phyloP scores from a whole-genome alignment of 2,329 filamentous ascomycete species.

The Fulvia fulva region DNA sequence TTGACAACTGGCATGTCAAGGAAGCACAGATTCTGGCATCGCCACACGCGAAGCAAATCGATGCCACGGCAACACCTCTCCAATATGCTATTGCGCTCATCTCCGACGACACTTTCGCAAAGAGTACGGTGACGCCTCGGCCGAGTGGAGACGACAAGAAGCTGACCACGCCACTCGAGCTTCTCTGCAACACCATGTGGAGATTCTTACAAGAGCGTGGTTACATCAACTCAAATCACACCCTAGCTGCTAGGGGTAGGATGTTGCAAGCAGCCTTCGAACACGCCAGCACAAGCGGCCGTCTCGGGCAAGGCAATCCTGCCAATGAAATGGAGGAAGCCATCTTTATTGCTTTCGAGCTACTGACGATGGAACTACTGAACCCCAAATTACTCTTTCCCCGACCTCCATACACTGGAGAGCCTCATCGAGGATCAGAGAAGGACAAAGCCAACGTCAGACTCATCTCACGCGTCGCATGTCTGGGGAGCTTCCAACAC shows the following conservation, averaged over 20 bases:
- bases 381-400: slow-evolving; percentile 64
- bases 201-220: slow-evolving; percentile 84
- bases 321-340: slow-evolving; percentile 65
- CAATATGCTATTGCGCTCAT: slow-evolving; percentile 55
- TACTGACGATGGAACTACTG: slow-evolving; percentile 74
- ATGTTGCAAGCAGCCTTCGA: slow-evolving; percentile 60
- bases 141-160: slow-evolving; percentile 42
- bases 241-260: slow-evolving; percentile 78
- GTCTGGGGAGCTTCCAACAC: slow-evolving; percentile 76
- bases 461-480: slow-evolving; percentile 81
- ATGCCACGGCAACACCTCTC: slow-evolving; percentile 39
- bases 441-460: slow-evolving; percentile 73
- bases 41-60: slow-evolving; percentile 12
- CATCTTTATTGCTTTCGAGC: slow-evolving; percentile 77
- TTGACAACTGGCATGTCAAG: slow-evolving; percentile 70
- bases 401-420: slow-evolving; percentile 49
- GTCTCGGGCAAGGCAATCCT: slow-evolving; percentile 50
- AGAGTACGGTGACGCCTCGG: slow-evolving; percentile 59
- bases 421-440: slow-evolving; percentile 56
- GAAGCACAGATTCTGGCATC: slow-evolving; percentile 19
- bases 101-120: slow-evolving; percentile 64
- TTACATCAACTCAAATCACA: slow-evolving; percentile 75
- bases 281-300: slow-evolving; percentile 20
- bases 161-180: slow-evolving; percentile 59
- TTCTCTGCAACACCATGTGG: slow-evolving; percentile 74